A percentile compares a stretch with the other conserved stretches of the same genome.
phyloP scores from a whole-genome alignment of 2,329 filamentous ascomycete species.

The Exophiala alcalophila region DNA sequence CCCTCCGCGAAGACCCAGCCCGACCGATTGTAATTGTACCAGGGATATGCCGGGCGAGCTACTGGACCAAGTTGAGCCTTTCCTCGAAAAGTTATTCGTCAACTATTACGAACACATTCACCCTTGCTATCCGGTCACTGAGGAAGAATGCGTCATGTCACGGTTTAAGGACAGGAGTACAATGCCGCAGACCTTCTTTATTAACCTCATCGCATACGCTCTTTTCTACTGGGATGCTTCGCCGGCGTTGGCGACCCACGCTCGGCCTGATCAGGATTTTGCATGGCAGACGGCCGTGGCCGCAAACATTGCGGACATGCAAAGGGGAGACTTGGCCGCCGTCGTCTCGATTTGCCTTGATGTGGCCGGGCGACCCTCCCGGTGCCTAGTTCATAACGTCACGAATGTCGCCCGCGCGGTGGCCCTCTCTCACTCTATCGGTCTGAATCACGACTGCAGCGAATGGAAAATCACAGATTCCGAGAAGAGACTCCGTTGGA shows the following conservation, averaged over 20 bases:
- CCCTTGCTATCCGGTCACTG: constrained; percentile 60
- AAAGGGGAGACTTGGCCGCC: constrained; percentile 58
- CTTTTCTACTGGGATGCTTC: constrained; percentile 58
- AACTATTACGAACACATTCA: constrained; percentile 57
- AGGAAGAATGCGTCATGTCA: constrained; percentile 53
- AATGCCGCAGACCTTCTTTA: constrained; percentile 55
- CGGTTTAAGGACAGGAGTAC: constrained; percentile 50
- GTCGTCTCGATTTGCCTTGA: constrained; percentile 59
- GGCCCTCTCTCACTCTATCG: constrained; percentile 55
- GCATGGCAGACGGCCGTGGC: constrained; percentile 62
- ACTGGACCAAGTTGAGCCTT: constrained; percentile 57
- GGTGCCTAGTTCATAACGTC: constrained; percentile 41
- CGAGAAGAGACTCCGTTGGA: constrained; percentile 53
- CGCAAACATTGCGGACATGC: constrained; percentile 56
- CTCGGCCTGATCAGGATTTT: constrained; percentile 57
- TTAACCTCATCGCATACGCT: constrained; percentile 57
- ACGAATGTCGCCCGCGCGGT: constrained; percentile 54
- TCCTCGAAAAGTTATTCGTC: constrained; percentile 50
- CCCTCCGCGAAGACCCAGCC: constrained; percentile 35
- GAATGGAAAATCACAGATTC: constrained; percentile 51
- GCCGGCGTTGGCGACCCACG: constrained; percentile 43
- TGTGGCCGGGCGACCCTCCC: constrained; percentile 54
- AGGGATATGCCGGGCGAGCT: constrained; percentile 55
- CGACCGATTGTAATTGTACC: constrained; percentile 42
- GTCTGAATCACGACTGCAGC: constrained; percentile 54